phyloP scores from a whole-genome alignment of 768 basidiomycete species.

The Phaeotremella skinneri region DNA sequence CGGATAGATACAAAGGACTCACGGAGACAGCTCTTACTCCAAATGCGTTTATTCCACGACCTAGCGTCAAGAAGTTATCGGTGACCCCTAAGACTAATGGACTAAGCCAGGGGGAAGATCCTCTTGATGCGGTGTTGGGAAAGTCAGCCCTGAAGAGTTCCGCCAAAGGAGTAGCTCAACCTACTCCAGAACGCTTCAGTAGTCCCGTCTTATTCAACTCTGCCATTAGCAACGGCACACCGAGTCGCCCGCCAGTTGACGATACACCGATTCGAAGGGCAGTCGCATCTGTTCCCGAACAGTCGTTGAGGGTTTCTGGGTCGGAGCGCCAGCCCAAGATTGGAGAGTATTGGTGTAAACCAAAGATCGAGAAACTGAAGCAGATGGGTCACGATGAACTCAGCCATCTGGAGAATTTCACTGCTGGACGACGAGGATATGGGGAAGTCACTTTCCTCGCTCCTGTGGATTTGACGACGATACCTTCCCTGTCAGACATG shows the following conservation, averaged over 20 bases:
- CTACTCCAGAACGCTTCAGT: conserved; percentile 27
- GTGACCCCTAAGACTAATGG: conserved; percentile 69
- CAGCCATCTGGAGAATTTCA: conserved; percentile 68
- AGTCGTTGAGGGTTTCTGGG: conserved; percentile 24
- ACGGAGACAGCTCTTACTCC: conserved; percentile 62
- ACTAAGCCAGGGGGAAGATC: conserved; percentile 28
- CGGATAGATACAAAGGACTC: conserved; percentile 57
- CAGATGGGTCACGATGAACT: conserved; percentile 71
- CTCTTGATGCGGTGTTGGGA: conserved; percentile 38
- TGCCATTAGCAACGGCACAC: conserved; percentile 6
- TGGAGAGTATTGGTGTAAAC: conserved; percentile 90
- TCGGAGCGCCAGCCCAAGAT: conserved; percentile 53
- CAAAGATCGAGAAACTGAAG: conserved; percentile 69
- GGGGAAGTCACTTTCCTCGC: conserved; percentile 80
- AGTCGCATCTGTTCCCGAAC: conserved; percentile 10
- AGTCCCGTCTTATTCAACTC: conserved; percentile 23
- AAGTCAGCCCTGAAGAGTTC: conserved; percentile 37
- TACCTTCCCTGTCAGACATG: conserved; percentile 73
- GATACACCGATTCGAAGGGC: conserved; percentile 14
- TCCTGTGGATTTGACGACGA: conserved; percentile 76
- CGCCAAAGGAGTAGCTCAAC: conserved; percentile 19
- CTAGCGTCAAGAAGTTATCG: conserved; percentile 90
- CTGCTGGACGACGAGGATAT: conserved; percentile 86
- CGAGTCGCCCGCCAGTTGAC: conserved; percentile 14
- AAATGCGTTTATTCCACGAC: conserved; percentile 64